Percentiles rank a stretch among this genome's conserved stretches.
Conservation (phyloP, 2,329 filamentous ascomycete species). For the Penicillium sp. region DNA sequence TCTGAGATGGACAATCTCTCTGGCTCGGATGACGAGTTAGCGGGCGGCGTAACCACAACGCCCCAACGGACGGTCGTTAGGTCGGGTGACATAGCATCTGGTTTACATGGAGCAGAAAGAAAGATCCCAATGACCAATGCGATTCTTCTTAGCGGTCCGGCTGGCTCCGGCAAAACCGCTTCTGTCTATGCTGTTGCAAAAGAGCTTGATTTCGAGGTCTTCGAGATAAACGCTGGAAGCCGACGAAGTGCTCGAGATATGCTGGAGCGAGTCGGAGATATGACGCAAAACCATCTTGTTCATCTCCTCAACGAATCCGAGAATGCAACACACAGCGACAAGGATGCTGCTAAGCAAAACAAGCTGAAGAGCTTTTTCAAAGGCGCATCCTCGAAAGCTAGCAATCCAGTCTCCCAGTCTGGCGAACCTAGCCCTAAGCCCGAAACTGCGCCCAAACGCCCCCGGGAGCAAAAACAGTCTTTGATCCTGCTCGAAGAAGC, state of each 20-base stretch:
- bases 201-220: slow-evolving; percentile 88
- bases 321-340: slow-evolving; percentile 19
- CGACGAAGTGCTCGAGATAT: slow-evolving; percentile 87
- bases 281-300: slow-evolving; percentile 94
- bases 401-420: slow-evolving; percentile 20
- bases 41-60: slow-evolving; percentile 40
- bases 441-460: slow-evolving; percentile 35
- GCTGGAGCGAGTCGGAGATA: slow-evolving; percentile 88
- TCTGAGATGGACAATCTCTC: slow-evolving; percentile 68
- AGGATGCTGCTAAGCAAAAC: slow-evolving; percentile 68
- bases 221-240: slow-evolving; percentile 85
- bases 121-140: slow-evolving; percentile 65
- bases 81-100: slow-evolving; percentile 37
- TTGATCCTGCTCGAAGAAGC: slow-evolving; percentile 92
- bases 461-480: slow-evolving; percentile 75
- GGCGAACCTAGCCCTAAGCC: slow-evolving; percentile 24
- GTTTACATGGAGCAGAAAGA: slow-evolving; percentile 36
- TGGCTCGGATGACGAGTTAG: slow-evolving; percentile 56
- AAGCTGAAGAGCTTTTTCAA: slow-evolving; percentile 83
- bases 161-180: slow-evolving; percentile 90
- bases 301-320: slow-evolving; percentile 47
- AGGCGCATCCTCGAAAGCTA: slow-evolving; percentile 44
- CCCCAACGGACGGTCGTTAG: slow-evolving; percentile 44
- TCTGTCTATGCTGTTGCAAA: slow-evolving; percentile 88
- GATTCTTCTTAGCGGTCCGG: slow-evolving; percentile 83